A percentile compares a stretch with the other conserved stretches of the same genome.
phyloP scores from a whole-genome alignment of 148 eudicot species.

The Polygonum aviculare region DNA sequence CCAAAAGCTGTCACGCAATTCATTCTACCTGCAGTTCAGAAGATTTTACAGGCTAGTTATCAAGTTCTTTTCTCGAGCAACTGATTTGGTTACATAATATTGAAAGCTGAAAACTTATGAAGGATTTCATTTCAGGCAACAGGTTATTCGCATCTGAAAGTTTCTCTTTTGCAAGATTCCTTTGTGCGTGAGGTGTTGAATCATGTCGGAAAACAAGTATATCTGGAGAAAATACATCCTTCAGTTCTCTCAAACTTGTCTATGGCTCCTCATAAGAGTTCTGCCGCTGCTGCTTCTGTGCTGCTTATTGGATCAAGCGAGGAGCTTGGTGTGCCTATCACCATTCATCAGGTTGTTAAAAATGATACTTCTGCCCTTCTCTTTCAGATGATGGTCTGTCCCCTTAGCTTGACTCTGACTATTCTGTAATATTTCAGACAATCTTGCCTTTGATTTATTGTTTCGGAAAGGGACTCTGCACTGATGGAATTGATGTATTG shows the following conservation, averaged over 20 bases:
- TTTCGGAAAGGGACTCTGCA: slow-evolving; percentile 83
- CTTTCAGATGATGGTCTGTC: not conserved
- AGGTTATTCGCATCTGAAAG: slow-evolving; percentile 79
- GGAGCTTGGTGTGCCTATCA: slow-evolving; percentile 88
- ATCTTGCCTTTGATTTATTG: slow-evolving; percentile 79
- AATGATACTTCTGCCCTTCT: not conserved
- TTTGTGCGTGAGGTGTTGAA: slow-evolving; percentile 88
- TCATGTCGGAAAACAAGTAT: slow-evolving; percentile 67
- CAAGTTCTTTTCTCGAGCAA: slow-evolving; percentile 14
- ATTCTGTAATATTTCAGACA: slow-evolving; percentile 49
- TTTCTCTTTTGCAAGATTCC: slow-evolving; percentile 96
- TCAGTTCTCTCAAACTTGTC: slow-evolving; percentile 66
- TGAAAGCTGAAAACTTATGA: slow-evolving; percentile 17
- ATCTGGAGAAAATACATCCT: slow-evolving; percentile 72
- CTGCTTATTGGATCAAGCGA: slow-evolving; percentile 91
- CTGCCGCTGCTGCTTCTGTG: slow-evolving; percentile 86
- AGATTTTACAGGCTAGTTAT: slow-evolving; percentile 79
- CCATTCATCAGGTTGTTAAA: slow-evolving; percentile 70
- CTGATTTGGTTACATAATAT: not conserved
- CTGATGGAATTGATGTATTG: slow-evolving; percentile 81
- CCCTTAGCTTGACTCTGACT: slow-evolving; percentile 15
- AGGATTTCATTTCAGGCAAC: slow-evolving; percentile 53
- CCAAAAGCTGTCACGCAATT: slow-evolving; percentile 49
- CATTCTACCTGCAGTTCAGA: slow-evolving; percentile 78
- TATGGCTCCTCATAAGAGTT: slow-evolving; percentile 62